phyloP scores from a whole-genome alignment of 2,329 filamentous ascomycete genomes.

The Sporothrix sp. region DNA sequence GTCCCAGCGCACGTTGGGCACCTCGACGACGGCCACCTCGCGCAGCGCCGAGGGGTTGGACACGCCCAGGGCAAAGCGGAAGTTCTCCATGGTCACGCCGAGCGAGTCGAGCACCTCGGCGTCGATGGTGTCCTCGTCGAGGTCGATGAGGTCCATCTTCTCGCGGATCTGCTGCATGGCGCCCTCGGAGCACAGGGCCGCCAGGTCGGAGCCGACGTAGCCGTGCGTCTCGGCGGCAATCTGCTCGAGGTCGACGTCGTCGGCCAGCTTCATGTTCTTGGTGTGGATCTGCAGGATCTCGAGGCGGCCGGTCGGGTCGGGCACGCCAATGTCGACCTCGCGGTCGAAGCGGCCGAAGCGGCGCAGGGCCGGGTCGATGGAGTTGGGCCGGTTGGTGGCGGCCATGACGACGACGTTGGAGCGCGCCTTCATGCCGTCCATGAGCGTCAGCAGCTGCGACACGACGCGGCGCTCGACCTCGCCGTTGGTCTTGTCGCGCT shows the following conservation, averaged over 20 bases:
- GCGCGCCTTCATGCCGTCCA: slow-evolving; percentile 99
- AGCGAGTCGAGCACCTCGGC: slow-evolving; percentile 96
- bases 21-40: slow-evolving; percentile 97
- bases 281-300: slow-evolving; percentile 99
- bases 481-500: slow-evolving; percentile 99
- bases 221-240: slow-evolving; percentile 97
- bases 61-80: slow-evolving; percentile 94
- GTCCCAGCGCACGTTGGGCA: slow-evolving; percentile 98
- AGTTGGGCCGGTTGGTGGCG: slow-evolving; percentile 97
- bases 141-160: slow-evolving; percentile 99
- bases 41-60: slow-evolving; percentile 98
- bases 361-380: slow-evolving; percentile 92
- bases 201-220: slow-evolving; percentile 97
- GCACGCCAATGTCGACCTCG: slow-evolving; percentile 96
- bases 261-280: slow-evolving; percentile 99
- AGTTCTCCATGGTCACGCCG: slow-evolving; percentile 99
- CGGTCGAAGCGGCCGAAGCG: slow-evolving; percentile 98
- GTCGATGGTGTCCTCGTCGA: slow-evolving; percentile 98
- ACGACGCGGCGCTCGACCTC: slow-evolving; percentile 98
- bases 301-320: slow-evolving; percentile 93
- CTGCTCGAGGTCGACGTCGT: slow-evolving; percentile 93
- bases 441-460: slow-evolving; percentile 87
- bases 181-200: slow-evolving; percentile 95
- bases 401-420: slow-evolving; percentile 99
- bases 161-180: slow-evolving; percentile 99